A percentile compares a stretch with the other conserved stretches of the same genome.
phyloP scores from a whole-genome alignment of 768 basidiomycete genomes.

The Amanita brunnescens region DNA sequence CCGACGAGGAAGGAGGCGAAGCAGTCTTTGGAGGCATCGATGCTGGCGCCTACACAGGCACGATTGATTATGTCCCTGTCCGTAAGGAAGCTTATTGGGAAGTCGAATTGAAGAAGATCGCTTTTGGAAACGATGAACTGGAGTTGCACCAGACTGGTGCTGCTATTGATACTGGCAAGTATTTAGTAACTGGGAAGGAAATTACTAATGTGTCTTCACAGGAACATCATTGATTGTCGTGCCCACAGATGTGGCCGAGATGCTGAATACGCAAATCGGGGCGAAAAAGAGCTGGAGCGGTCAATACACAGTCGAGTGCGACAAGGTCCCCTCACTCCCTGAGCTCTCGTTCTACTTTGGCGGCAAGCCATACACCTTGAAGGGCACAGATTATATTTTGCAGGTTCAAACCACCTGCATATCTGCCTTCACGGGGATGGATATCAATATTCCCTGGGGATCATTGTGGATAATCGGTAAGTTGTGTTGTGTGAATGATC shows the following conservation, averaged over 20 bases:
- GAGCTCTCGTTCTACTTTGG: slow-evolving; percentile 77
- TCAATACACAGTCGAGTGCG: slow-evolving; percentile 87
- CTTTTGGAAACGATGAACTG: slow-evolving; percentile 79
- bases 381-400: slow-evolving; percentile 83
- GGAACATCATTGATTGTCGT: slow-evolving; percentile 93
- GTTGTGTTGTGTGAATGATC: slow-evolving; percentile 10
- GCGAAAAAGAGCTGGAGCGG: slow-evolving; percentile 95
- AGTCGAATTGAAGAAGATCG: slow-evolving; percentile 82
- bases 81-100: slow-evolving; percentile 98
- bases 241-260: slow-evolving; percentile 92
- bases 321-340: slow-evolving; percentile 76
- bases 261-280: slow-evolving; percentile 94
- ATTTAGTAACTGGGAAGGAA: not conserved
- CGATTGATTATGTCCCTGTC: slow-evolving; percentile 80
- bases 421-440: slow-evolving; percentile 86
- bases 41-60: slow-evolving; percentile 62
- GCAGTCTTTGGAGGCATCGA: slow-evolving; percentile 92
- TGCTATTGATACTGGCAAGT: slow-evolving; percentile 78
- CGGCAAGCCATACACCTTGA: slow-evolving; percentile 71
- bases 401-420: slow-evolving; percentile 90
- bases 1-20: slow-evolving; percentile 85
- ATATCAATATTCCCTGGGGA: slow-evolving; percentile 75
- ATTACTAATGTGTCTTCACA: slow-evolving; percentile 17
- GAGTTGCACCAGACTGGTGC: slow-evolving; percentile 93
- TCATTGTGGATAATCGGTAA: slow-evolving; percentile 87